A percentile compares a stretch with the other conserved stretches of the same genome.
Conservation (phyloP, 495 filamentous ascomycete genomes). For the Penicillium bialowiezense region DNA sequence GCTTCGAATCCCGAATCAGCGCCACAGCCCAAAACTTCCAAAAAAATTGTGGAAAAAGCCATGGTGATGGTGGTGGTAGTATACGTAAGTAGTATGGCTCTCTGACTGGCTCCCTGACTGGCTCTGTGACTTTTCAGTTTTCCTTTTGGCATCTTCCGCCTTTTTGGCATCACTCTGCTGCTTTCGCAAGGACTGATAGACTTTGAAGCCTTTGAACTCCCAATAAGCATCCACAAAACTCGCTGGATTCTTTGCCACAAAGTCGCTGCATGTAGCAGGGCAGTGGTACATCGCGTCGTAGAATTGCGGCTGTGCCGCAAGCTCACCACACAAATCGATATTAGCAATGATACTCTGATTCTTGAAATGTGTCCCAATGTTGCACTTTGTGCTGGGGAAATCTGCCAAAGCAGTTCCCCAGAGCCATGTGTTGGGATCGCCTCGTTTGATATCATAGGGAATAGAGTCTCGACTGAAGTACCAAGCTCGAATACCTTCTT, state of each 20-base stretch:
- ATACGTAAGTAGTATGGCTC: too few relatives aligned
- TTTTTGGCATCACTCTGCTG: not conserved
- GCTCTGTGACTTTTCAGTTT: too few relatives aligned
- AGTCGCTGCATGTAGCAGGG: slow-evolving; percentile 40
- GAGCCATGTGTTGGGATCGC: slow-evolving; percentile 41
- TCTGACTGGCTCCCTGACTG: too few relatives aligned
- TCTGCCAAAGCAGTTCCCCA: slow-evolving; percentile 50
- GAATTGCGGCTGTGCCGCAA: slow-evolving; percentile 30
- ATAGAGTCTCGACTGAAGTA: slow-evolving; percentile 43
- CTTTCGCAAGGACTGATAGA: slow-evolving; percentile 27
- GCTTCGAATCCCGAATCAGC: too few relatives aligned
- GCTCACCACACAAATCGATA: slow-evolving; percentile 49
- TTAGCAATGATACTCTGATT: slow-evolving; percentile 53
- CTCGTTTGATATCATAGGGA: slow-evolving; percentile 36
- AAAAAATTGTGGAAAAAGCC: too few relatives aligned
- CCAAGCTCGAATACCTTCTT: slow-evolving; percentile 48
- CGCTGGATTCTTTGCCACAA: slow-evolving; percentile 37
- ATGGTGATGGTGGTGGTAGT: too few relatives aligned
- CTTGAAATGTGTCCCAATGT: slow-evolving; percentile 44
- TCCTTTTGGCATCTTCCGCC: not conserved
- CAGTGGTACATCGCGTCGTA: slow-evolving; percentile 42
- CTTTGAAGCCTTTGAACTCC: slow-evolving; percentile 48
- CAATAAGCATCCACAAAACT: slow-evolving; percentile 47
- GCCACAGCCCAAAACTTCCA: too few relatives aligned
- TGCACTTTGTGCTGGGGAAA: slow-evolving; percentile 50